These are phyloP conservation scores for Pseudogymnoascus sp. DNA, from an alignment of 2,329 filamentous ascomycete species.

Conservation along the genomic window DNA sequence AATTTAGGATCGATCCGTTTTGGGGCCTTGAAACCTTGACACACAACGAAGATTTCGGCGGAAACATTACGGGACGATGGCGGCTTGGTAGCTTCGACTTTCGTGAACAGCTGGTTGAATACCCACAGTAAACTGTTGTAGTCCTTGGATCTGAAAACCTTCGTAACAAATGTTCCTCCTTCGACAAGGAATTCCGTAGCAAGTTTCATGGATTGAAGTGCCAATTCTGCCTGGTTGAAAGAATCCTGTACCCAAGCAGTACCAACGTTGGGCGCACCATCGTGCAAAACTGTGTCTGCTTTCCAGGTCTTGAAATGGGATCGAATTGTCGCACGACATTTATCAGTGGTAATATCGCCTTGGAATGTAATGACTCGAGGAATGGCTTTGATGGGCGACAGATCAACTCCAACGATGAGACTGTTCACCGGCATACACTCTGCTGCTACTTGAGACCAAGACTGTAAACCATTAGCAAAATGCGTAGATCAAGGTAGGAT, in stretches of 20 bases:
- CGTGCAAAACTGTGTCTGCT: constrained; percentile 89
- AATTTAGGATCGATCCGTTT: constrained; percentile 91
- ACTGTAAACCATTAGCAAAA: constrained; percentile 43
- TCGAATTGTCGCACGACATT: constrained; percentile 84
- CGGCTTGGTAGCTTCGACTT: constrained; percentile 95
- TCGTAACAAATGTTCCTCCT: constrained; percentile 91
- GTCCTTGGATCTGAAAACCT: constrained; percentile 95
- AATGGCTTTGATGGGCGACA: constrained; percentile 92
- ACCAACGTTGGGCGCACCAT: constrained; percentile 96
- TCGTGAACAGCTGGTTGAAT: constrained; percentile 90
- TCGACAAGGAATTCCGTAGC: constrained; percentile 88
- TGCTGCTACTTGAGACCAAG: constrained; percentile 93
- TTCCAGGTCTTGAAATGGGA: constrained; percentile 94
- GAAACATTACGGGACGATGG: constrained; percentile 94
- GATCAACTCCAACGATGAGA: constrained; percentile 90
- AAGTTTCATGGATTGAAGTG: constrained; percentile 82
- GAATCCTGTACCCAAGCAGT: constrained; percentile 97
- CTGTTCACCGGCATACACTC: constrained; percentile 89
- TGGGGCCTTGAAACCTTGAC: constrained; percentile 88
- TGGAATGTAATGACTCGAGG: constrained; percentile 92
- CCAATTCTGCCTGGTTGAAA: constrained; percentile 93
- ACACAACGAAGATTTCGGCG: constrained; percentile 97
- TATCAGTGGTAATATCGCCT: constrained; percentile 95
- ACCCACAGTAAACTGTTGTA: constrained; percentile 96
- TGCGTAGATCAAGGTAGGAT: neutral